Base-by-base conservation (phyloP, 352 stramenopile genomes). In the Globisporangium yorkense region DNA sequence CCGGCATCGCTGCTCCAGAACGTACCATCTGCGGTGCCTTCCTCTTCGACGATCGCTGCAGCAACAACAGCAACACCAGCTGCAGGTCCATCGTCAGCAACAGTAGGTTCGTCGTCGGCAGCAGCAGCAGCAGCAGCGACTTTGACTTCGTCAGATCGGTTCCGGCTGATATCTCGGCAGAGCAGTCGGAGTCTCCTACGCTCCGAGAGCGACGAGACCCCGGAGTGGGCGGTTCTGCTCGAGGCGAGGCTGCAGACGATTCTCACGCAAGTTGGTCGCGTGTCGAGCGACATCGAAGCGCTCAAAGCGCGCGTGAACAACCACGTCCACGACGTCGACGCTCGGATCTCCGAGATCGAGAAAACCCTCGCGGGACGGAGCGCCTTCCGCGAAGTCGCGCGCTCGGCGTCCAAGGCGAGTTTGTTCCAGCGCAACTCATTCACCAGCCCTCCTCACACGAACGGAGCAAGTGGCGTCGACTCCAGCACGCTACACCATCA, bases 191-290 rank as follows among this genome's bases (percentile, higher is more conserved):
- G 33, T 16, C 51, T 57, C 1, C 37, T 56, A n/a, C 49, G 10
- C 12, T 62, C 57, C 20, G 57, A 57, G 49, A 33, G 29, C 39
- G 41, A 63, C 37, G 65, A 70, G 8, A 54, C 65, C 5, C 77
- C 74, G 13, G 67, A 79, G 31, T 89, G 77, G 77, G 77, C 75
- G 7, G 50, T 80, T 24, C 39, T 70, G 18, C 68, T 89, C 44
- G 71, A 88, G 40, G 55, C 61, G 21, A 80, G 73, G 24, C 71
- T 89, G 51, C 74, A 87, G 45, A 69, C 48, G 29, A 77, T 89
- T 44, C 55, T 89, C 16, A 52, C 59, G 21, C 77, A 89, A 31
- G 77, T 89, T 10, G 56, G 62, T 13, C 67, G 61, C 2, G 80
- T 89, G 1, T 84, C 75, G 1, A 65, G 61, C 39, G 80, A 89